Evolutionary conservation across 139 green algal species (phyloP).

Genomic region (Chara braunii): DNA sequence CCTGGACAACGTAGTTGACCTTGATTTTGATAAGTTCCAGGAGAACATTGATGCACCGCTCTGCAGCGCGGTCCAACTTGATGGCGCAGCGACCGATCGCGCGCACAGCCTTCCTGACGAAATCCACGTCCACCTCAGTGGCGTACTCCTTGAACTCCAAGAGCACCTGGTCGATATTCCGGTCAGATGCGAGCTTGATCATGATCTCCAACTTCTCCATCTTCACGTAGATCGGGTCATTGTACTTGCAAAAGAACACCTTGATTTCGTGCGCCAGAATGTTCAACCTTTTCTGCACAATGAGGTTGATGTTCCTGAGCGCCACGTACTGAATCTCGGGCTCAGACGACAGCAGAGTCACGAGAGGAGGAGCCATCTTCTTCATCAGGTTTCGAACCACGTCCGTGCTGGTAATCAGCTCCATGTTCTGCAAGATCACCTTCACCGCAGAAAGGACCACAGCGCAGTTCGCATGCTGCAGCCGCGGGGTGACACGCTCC

Average conservation of each 20-base stretch:
- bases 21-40: constrained; percentile 92
- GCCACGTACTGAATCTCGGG: constrained; percentile 97
- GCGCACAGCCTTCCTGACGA: constrained; percentile 77
- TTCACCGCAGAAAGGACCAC: constrained; percentile 94
- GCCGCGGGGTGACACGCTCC: constrained; percentile 87
- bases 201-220: constrained; percentile 99
- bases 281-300: constrained; percentile 75
- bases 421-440: constrained; percentile 69
- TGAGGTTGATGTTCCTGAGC: constrained; percentile 93
- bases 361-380: constrained; percentile 92
- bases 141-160: constrained; percentile 99
- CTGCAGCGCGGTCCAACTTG: constrained; percentile 70
- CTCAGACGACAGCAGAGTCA: constrained; percentile 89
- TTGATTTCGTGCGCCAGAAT: constrained; percentile 86
- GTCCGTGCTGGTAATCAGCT: constrained; percentile 53
- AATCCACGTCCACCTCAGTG: constrained; percentile 97
- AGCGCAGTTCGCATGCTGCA: constrained; percentile 96
- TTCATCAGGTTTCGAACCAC: constrained; percentile 58
- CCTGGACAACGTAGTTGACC: constrained; percentile 97
- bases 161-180: constrained; percentile 95
- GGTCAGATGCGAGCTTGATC: constrained; percentile 78
- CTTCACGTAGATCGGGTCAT: constrained; percentile 98
- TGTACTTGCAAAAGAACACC: constrained; percentile 99
- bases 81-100: constrained; percentile 91
- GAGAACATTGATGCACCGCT: constrained; percentile 94